A percentile compares a stretch with the other conserved stretches of the same genome.
phyloP scores from a whole-genome alignment of 2,329 filamentous ascomycete species.

The Neodidymelliopsis sp. region DNA sequence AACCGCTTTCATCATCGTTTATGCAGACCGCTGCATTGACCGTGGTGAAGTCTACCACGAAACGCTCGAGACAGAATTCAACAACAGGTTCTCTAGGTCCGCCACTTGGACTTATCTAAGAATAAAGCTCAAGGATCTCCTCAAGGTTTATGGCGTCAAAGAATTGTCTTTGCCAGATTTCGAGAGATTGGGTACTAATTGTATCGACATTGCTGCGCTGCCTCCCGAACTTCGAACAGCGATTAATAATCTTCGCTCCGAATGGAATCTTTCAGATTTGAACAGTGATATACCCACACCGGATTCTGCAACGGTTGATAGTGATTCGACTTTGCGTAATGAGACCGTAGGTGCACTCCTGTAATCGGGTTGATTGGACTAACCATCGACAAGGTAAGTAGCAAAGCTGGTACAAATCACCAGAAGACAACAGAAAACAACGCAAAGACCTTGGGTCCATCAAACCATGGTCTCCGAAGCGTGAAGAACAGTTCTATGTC shows the following conservation, averaged over 20 bases:
- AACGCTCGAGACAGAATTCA: not conserved
- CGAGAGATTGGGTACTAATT: not conserved
- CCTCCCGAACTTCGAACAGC: not conserved
- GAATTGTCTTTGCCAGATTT: not conserved
- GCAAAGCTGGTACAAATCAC: too few species aligned
- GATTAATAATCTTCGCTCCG: not conserved
- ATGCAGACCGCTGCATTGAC: conserved; percentile 4
- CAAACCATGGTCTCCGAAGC: too few species aligned
- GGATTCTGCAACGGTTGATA: not conserved
- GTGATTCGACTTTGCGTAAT: too few species aligned
- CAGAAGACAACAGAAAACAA: too few species aligned
- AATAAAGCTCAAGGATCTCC: not conserved
- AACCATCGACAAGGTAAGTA: too few species aligned
- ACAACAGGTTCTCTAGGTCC: not conserved
- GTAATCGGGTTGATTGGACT: too few species aligned
- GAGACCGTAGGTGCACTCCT: too few species aligned
- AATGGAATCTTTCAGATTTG: not conserved
- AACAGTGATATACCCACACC: not conserved
- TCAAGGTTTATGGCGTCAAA: not conserved
- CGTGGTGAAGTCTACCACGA: not conserved
- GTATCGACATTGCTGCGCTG: not conserved
- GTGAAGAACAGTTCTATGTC: too few species aligned
- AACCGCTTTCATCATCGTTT: not conserved
- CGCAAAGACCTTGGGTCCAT: too few species aligned
- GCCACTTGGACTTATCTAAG: not conserved